phyloP scores from a whole-genome alignment of 352 stramenopile species.

The Peronospora belbahrii region DNA sequence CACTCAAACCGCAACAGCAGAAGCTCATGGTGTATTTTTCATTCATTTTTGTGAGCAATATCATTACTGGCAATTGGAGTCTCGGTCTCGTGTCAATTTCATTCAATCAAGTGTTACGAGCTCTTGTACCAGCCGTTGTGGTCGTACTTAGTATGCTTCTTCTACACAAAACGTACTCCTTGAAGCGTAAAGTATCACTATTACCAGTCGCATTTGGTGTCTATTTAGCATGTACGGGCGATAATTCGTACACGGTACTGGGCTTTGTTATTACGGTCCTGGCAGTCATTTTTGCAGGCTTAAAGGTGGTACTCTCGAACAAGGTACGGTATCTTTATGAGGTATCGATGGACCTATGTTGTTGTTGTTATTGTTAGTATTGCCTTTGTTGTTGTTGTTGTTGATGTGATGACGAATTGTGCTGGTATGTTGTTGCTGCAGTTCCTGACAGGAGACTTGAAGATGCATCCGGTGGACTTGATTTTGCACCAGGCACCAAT shows the following conservation, averaged over 20 bases:
- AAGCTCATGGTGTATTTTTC: constrained; percentile 85
- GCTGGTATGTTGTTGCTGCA: too few species aligned
- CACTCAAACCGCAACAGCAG: constrained; percentile 49
- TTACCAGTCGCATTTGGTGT: constrained; percentile 79
- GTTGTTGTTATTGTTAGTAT: constrained; percentile 1
- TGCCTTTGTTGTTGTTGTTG: constrained; percentile 2
- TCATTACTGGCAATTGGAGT: constrained; percentile 92
- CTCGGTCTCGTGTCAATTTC: constrained; percentile 89
- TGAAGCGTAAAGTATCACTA: constrained; percentile 62
- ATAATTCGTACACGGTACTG: constrained; percentile 85
- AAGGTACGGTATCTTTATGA: constrained; percentile 37
- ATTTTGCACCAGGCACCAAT: constrained; percentile 90
- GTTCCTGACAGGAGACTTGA: constrained; percentile 89
- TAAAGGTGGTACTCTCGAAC: constrained; percentile 90
- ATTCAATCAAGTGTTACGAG: constrained; percentile 92
- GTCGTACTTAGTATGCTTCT: constrained; percentile 78
- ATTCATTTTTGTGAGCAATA: constrained; percentile 92
- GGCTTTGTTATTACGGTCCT: constrained; percentile 85
- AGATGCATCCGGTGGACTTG: constrained; percentile 90
- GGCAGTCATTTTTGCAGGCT: constrained; percentile 85
- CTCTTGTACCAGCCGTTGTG: constrained; percentile 74
- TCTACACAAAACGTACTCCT: constrained; percentile 69
- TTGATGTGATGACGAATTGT: too few species aligned
- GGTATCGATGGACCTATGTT: not conserved
- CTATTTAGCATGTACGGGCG: constrained; percentile 74